Base-by-base conservation (phyloP, 805 yeast genomes). In the Candida chauliodis region DNA sequence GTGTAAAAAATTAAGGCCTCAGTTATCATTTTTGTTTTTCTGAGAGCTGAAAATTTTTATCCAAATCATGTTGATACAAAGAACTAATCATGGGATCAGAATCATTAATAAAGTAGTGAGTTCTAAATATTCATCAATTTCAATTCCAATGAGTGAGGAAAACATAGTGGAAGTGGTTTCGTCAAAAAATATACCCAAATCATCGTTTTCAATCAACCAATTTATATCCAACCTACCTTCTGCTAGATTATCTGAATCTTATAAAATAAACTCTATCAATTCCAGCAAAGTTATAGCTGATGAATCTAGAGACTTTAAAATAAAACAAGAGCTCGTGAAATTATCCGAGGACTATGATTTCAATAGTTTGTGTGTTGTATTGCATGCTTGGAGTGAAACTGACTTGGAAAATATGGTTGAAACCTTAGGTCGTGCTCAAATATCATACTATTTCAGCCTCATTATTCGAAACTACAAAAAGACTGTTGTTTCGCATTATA, bases 111-210 rank as follows among this genome's bases (percentile, higher is more conserved):
- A 24, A 19, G 30, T 24, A 5, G 23, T 17, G 10, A 23, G 25
- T 6, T 32, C 20, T 18, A 33, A 24, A 11, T 35, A 38, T 29
- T 38, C 45, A 11, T 33, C 42, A 8, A 30, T 21, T 11, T 35
- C 52, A 5, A 33, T 45, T 4, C 28, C 42, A 6, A 27, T 48
- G 24, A 39, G 36, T 30, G 52, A 41, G 9, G 50, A 46, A 19
- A 27, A 37, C 5, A 28, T 19, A 10, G 14, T 31, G 13, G 33
- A 13, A 14, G 34, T 29, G 25, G 14, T 36, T 13, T 21, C 35
- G 10, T 14, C 34, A n/a, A 22, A 24, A 19, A n/a, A 8, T 18
- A 22, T 5, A 5, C 5, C 27, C 7, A 23, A 5, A 16, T 30
- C 36, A 11, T 9, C 34, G 29, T 14, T 14, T 15, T 15, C 8